These are phyloP conservation scores for Smithsoniella earleae DNA, from an alignment of 163 green algal species.

Conservation along the genomic window DNA sequence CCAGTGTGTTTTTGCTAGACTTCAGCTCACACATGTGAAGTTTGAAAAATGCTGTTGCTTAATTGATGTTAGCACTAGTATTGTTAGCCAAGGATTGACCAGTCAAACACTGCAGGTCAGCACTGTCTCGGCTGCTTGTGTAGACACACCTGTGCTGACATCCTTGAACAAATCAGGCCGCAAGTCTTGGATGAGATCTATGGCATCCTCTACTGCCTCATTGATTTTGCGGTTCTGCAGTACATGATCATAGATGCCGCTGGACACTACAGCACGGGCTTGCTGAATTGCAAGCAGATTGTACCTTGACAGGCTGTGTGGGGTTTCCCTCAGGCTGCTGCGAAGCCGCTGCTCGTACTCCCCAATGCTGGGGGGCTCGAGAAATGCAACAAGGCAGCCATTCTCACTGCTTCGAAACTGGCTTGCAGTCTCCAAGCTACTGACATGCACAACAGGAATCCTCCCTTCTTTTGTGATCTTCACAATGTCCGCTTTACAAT, in stretches of 20 bases:
- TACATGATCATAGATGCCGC: constrained; percentile 4
- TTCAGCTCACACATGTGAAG: too few relatives aligned
- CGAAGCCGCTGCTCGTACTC: constrained; percentile 40
- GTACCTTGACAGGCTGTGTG: constrained; percentile 39
- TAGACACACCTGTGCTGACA: neutral
- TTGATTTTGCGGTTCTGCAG: constrained; percentile 19
- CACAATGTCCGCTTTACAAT: constrained; percentile 14
- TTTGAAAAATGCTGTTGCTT: too few relatives aligned
- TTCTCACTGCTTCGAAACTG: constrained; percentile 28
- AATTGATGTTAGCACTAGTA: too few relatives aligned
- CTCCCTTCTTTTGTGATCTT: constrained; percentile 41
- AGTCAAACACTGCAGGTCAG: too few relatives aligned
- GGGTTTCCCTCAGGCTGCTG: constrained; percentile 41
- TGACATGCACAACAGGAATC: constrained; percentile 52
- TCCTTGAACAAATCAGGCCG: constrained; percentile 17
- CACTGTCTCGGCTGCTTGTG: too few relatives aligned
- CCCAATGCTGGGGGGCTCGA: constrained; percentile 44
- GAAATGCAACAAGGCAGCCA: constrained; percentile 56
- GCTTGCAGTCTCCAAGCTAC: constrained; percentile 38
- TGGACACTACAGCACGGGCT: neutral
- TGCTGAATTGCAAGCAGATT: neutral
- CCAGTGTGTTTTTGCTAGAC: too few relatives aligned
- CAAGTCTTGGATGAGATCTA: neutral
- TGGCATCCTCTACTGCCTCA: neutral
- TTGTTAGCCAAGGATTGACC: too few relatives aligned